Conservation (phyloP, 257 asterid genomes). For the Plantago elongata region DNA sequence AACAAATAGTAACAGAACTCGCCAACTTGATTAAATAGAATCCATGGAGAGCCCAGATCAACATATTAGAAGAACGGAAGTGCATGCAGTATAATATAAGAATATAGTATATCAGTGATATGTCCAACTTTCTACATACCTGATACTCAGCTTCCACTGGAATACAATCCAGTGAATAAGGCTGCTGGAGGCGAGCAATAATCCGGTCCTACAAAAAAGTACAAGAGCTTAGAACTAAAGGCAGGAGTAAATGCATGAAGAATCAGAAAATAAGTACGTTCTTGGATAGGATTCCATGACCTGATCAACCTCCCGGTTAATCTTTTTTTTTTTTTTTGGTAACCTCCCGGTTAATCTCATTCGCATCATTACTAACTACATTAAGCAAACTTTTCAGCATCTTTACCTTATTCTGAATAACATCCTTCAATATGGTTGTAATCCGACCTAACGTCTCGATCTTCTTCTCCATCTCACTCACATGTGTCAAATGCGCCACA, state of each 20-base stretch:
- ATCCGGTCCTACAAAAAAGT: conserved; percentile 69
- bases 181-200: conserved; percentile 98
- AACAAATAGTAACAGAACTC: neutral
- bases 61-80: neutral
- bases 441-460: conserved; percentile 81
- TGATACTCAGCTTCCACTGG: conserved; percentile 98
- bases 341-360: too few species aligned
- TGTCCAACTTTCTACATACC: conserved; percentile 39
- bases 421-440: conserved; percentile 86
- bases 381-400: too few species aligned
- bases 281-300: too few species aligned
- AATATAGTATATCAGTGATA: too few species aligned
- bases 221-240: neutral
- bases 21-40: neutral
- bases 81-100: too few species aligned
- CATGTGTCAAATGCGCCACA: conserved; percentile 93
- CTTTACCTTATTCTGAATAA: conserved; percentile 84
- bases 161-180: conserved; percentile 95
- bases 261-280: too few species aligned
- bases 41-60: neutral
- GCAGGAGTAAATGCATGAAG: too few species aligned
- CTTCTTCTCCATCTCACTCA: conserved; percentile 93
- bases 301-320: too few species aligned
- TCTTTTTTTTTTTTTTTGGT: too few species aligned
- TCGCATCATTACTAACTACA: conserved; percentile 9